phyloP scores from a whole-genome alignment of 2,329 filamentous ascomycete species.

The Cladobotryum mycophilum region DNA sequence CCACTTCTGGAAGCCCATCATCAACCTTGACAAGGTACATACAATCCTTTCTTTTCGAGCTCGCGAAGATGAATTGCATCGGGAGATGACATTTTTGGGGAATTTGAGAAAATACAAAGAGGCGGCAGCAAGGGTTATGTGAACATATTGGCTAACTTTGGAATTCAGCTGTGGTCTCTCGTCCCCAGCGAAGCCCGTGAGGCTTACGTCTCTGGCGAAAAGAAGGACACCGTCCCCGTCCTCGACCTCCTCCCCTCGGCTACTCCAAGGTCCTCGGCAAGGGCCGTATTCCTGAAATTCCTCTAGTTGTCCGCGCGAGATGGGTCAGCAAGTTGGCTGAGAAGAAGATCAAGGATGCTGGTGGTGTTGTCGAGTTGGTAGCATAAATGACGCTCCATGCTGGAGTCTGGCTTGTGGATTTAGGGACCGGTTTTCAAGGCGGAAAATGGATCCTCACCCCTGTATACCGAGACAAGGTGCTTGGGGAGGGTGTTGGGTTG shows the following conservation, averaged over 20 bases:
- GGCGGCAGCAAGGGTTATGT: neutral
- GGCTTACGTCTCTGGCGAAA: slow-evolving; percentile 73
- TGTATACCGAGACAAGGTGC: slow-evolving; percentile 11
- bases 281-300: slow-evolving; percentile 88
- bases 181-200: slow-evolving; percentile 90
- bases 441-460: slow-evolving; percentile 15
- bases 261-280: slow-evolving; percentile 99
- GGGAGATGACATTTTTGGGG: neutral
- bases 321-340: slow-evolving; percentile 96
- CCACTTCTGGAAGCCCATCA: slow-evolving; percentile 96
- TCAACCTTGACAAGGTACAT: slow-evolving; percentile 96
- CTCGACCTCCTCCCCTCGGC: slow-evolving; percentile 93
- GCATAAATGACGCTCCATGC: slow-evolving; percentile 49
- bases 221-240: slow-evolving; percentile 90
- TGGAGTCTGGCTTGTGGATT: slow-evolving; percentile 29
- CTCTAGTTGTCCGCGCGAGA: slow-evolving; percentile 88
- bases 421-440: slow-evolving; percentile 18
- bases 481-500: slow-evolving; percentile 23
- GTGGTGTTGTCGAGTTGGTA: slow-evolving; percentile 92
- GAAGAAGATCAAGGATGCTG: slow-evolving; percentile 98
- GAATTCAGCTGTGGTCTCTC: slow-evolving; percentile 79
- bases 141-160: slow-evolving; percentile 21
- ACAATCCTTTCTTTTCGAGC: slow-evolving; percentile 12
- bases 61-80: neutral
- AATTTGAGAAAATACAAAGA: neutral